Evolutionary conservation across 495 filamentous ascomycete species (phyloP), one percentile per base, ranked within the genome.

Genomic region (Daldinia vernicosa): DNA sequence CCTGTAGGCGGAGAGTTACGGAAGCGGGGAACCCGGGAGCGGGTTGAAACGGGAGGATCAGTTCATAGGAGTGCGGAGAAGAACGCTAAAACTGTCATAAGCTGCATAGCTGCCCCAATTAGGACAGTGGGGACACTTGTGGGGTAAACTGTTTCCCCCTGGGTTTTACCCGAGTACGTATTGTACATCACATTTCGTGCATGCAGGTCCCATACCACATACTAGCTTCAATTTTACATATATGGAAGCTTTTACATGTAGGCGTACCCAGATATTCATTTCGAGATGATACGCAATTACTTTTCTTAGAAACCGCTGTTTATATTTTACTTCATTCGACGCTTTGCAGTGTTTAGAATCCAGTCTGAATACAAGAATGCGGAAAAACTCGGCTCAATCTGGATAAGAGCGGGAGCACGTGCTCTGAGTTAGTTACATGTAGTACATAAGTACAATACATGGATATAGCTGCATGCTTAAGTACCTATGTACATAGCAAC

Each of bases 1-100:
- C 39, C 7, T 58, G 37, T 59, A 54, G 66, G 67, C 67, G 69
- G 69, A 64, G 69, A 65, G 54, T 54, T 60, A 61, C 69, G 69
- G 69, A 56, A 56, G 59, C 50, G 60, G 27, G 56, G 56, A 40
- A 60, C 56, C 67, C 60, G 69, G 69, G 43, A 56, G 24, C 50
- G 54, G 27, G 30, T 66, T 70, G 54, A 40, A 15, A 32, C 55
- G 67, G 60, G 60, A 35, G n/a, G 17, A 30, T 53, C 6, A 15
- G 30, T 30, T 56, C 9, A 17, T 56, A 56, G 6, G 15, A 35
- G 30, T 56, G 53, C 53, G 53, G 53, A 56, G 53, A 56, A 56
- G 53, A 47, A 17, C n/a, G 53, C 30, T 56, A 47, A 47, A 47
- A 47, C 51, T 15, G 24, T n/a, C 50, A 30, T 28, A n/a, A 47